Percentiles rank a stretch among this genome's conserved stretches.
Evolutionary conservation across 176 grass and related monocot species (phyloP).

Genomic region (Hsuehochloa calcarea): DNA sequence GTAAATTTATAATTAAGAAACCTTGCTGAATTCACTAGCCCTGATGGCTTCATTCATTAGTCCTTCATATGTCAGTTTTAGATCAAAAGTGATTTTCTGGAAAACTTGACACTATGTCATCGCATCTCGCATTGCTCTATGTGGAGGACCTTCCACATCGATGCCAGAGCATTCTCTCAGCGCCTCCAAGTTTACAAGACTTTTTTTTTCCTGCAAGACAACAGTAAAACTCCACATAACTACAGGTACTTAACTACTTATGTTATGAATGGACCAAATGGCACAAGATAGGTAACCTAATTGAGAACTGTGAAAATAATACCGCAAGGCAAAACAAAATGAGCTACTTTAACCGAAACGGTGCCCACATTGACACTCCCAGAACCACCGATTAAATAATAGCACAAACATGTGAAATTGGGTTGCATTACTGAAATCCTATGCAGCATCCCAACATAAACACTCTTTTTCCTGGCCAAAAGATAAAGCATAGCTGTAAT

Average conservation of each 20-base stretch:
- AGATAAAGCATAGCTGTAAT: neutral
- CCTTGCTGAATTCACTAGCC: constrained; percentile 43
- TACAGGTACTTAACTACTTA: neutral
- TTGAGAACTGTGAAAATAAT: neutral
- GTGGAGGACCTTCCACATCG: constrained; percentile 12
- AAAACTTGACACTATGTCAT: constrained; percentile 46
- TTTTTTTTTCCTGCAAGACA: constrained; percentile 44
- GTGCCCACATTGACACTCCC: neutral
- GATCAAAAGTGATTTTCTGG: constrained; percentile 50
- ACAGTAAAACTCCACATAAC: constrained; percentile 22
- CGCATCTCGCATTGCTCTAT: constrained; percentile 88
- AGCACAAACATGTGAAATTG: constrained; percentile 3
- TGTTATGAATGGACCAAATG: constrained; percentile 10
- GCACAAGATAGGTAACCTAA: constrained; percentile 3
- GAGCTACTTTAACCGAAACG: neutral
- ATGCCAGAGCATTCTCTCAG: constrained; percentile 50
- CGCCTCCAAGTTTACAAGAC: constrained; percentile 7
- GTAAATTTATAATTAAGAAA: neutral
- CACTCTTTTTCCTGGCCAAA: neutral
- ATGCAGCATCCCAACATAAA: constrained; percentile 2
- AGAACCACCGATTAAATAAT: neutral
- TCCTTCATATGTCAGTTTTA: constrained; percentile 51
- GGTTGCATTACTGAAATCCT: neutral
- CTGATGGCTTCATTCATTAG: constrained; percentile 43
- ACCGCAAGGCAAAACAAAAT: neutral